Conservation (phyloP, 768 basidiomycete species). For the Russula earlei region DNA sequence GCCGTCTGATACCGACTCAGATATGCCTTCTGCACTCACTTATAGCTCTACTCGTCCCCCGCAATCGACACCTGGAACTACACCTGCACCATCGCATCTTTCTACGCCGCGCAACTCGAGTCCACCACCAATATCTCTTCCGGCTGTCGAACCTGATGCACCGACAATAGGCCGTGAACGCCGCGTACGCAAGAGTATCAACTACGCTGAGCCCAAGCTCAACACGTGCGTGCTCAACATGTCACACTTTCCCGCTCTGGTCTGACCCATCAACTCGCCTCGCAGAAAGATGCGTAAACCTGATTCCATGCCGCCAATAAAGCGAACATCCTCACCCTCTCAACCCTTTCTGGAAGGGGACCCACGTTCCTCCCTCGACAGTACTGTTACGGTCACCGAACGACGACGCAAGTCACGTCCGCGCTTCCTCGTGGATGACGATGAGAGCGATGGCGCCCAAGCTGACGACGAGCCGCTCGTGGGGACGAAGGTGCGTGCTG, state of each 20-base stretch:
- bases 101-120: constrained; percentile 35
- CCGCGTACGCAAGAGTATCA: constrained; percentile 67
- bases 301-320: constrained; percentile 33
- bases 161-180: constrained; percentile 34
- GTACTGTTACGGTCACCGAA: constrained; percentile 23
- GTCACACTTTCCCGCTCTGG: background rate
- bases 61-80: constrained; percentile 35
- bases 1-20: constrained; percentile 15
- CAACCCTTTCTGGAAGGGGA: constrained; percentile 12
- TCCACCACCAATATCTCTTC: constrained; percentile 27
- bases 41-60: constrained; percentile 29
- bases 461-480: constrained; percentile 51
- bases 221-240: constrained; percentile 54
- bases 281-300: constrained; percentile 85
- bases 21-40: constrained; percentile 25
- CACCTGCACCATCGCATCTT: constrained; percentile 32
- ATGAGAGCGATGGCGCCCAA: constrained; percentile 60
- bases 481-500: constrained; percentile 19
- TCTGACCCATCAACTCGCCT: background rate
- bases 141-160: constrained; percentile 23
- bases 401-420: constrained; percentile 49
- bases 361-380: constrained; percentile 22
- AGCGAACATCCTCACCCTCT: constrained; percentile 7
- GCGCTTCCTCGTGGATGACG: constrained; percentile 38
- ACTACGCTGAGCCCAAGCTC: constrained; percentile 81